Evolutionary conservation across 2,329 filamentous ascomycete genomes (phyloP).

Genomic region (Cladophialophora yegresii): DNA sequence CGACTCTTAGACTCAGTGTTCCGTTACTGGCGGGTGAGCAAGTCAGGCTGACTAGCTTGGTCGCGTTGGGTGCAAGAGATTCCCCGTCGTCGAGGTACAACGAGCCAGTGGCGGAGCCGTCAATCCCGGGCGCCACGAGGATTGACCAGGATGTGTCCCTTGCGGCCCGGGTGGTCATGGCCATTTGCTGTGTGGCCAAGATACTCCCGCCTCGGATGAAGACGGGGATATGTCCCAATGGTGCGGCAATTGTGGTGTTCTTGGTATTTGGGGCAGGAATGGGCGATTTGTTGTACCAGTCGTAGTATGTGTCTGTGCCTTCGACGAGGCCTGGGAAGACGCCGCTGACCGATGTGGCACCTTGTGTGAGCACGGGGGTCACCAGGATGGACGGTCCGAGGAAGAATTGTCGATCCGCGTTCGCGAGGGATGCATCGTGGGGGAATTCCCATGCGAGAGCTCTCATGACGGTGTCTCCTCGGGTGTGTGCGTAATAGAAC

Average conservation of each 20-base stretch:
- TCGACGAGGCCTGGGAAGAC: conserved; percentile 67
- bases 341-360: conserved; percentile 62
- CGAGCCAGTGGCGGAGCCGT: conserved; percentile 60
- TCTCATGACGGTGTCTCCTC: conserved; percentile 70
- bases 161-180: conserved; percentile 65
- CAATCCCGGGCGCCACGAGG: conserved; percentile 60
- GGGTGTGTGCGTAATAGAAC: conserved; percentile 66
- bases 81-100: conserved; percentile 77
- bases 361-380: conserved; percentile 65
- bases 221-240: conserved; percentile 69
- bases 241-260: conserved; percentile 63
- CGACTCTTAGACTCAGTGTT: conserved; percentile 50
- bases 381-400: conserved; percentile 67
- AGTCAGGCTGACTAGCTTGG: conserved; percentile 52
- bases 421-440: conserved; percentile 66
- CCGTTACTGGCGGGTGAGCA: conserved; percentile 38
- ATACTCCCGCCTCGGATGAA: conserved; percentile 69
- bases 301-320: conserved; percentile 65
- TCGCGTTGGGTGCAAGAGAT: conserved; percentile 60
- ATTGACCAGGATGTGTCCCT: conserved; percentile 68
- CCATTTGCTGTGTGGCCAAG: conserved; percentile 68
- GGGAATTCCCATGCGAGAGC: conserved; percentile 73
- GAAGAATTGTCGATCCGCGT: conserved; percentile 71
- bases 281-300: conserved; percentile 71
- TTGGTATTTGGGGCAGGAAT: conserved; percentile 53